Evolutionary conservation across 2,329 filamentous ascomycete species (phyloP), one percentile per base, ranked within the genome.

Genomic region (Blastomyces silverae): DNA sequence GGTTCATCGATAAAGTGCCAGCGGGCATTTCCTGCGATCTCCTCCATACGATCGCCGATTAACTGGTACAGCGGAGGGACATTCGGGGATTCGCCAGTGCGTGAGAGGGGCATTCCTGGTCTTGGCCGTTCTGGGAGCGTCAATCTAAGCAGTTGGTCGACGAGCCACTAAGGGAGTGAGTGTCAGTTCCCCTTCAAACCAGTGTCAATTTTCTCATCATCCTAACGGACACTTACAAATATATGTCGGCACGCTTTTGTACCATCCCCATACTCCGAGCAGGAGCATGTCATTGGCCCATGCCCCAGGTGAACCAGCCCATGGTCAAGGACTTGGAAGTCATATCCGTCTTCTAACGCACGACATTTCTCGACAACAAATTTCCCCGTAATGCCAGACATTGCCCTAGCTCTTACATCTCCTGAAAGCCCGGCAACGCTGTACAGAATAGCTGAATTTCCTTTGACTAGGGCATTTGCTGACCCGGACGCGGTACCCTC

Each of bases 171-270:
- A 10, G 15, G 8, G 61, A 25, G 13, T 17, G n/a, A 44, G n/a
- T 28, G 37, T 66, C 46, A 66, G 62, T 39, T 59, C 61, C 61
- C 57, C 28, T 34, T 11, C 56, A 28, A 28, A 15, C n/a, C 58
- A 57, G 31, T 20, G 13, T 39, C 11, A 15, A 52, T 52, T 44
- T 20, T 44, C 42, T 55, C 50, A 42, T 20, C 56, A 57, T 37
- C 17, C 17, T 3, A 55, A 50, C 39, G 37, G 5, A 42, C 34
- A 73, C 77, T 74, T 67, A 79, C 77, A 68, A 77, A 79, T 52
- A 79, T 77, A 70, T 79, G 77, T 58, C 76, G 75, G 64, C 77
- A 79, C 17, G 77, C 76, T 37, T 71, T 68, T 4, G 72, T 68
- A 22, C 66, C 70, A 59, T 69, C 67, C 39, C 68, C 65, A 62